These are phyloP conservation scores for Coemansia sp. DNA, from an alignment of 192 early-diverging fungal genomes.

Conservation along the genomic window DNA sequence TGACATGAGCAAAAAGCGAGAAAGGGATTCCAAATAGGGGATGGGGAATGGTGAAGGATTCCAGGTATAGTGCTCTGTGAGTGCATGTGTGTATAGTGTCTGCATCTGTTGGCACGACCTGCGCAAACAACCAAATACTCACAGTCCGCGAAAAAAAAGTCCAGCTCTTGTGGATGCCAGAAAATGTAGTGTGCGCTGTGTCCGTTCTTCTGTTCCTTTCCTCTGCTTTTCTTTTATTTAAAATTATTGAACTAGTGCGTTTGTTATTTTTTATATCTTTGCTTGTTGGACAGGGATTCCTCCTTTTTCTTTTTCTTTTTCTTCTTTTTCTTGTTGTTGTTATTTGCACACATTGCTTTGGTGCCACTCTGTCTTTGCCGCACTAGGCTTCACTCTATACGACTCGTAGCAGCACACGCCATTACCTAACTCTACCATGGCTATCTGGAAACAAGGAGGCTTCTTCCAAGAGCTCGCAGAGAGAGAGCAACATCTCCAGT, in stretches of 20 bases:
- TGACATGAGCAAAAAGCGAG: too few species aligned
- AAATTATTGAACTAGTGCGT: background rate
- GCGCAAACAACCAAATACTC: too few species aligned
- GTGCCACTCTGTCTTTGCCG: background rate
- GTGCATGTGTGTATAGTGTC: too few species aligned
- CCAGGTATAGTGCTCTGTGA: too few species aligned
- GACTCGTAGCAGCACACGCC: background rate
- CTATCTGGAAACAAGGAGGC: constrained; percentile 55
- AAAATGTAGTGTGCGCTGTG: background rate
- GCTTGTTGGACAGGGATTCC: background rate
- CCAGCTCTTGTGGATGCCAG: too few species aligned
- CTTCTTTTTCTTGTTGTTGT: too few species aligned
- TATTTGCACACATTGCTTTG: background rate
- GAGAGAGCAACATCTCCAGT: constrained; percentile 55
- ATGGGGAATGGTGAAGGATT: too few species aligned
- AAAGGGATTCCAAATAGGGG: too few species aligned
- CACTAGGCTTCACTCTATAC: background rate
- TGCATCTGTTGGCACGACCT: too few species aligned
- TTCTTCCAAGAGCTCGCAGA: constrained; percentile 57
- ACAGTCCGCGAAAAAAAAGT: too few species aligned
- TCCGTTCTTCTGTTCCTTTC: background rate
- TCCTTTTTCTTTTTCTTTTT: background rate
- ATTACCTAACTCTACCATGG: constrained; percentile 17
- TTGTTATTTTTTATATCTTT: background rate
- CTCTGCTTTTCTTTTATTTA: background rate